These are phyloP conservation scores for Mycena pura DNA, from an alignment of 768 basidiomycete species.

Conservation along the genomic window DNA sequence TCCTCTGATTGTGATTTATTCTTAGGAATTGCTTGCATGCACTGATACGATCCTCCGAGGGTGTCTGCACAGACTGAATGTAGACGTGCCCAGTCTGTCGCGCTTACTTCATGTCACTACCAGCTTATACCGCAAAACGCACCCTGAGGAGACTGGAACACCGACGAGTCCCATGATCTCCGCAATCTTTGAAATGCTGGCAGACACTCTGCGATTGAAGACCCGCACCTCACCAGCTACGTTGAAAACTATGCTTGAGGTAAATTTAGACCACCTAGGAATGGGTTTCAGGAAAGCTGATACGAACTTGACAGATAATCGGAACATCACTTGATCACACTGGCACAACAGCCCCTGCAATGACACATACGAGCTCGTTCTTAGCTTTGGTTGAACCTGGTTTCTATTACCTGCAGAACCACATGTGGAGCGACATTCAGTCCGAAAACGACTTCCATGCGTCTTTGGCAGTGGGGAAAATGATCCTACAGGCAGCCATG, in stretches of 20 bases:
- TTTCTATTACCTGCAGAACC: conserved; percentile 58
- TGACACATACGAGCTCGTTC: conserved; percentile 41
- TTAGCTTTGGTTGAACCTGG: conserved; percentile 55
- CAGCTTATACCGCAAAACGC: conserved; percentile 47
- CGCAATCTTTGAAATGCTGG: conserved; percentile 57
- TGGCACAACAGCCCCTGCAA: conserved; percentile 31
- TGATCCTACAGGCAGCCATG: conserved; percentile 57
- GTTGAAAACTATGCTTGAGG: conserved; percentile 61
- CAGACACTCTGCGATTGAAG: conserved; percentile 61
- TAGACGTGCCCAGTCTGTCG: conserved; percentile 50
- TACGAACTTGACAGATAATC: conserved; percentile 21
- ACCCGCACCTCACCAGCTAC: conserved; percentile 55
- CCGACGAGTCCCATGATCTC: conserved; percentile 43
- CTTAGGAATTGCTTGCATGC: conserved; percentile 64
- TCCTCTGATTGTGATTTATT: conserved; percentile 4
- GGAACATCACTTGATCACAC: conserved; percentile 12
- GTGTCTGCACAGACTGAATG: conserved; percentile 54
- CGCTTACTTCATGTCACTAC: conserved; percentile 57
- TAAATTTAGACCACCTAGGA: conserved; percentile 31
- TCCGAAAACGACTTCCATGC: conserved; percentile 61
- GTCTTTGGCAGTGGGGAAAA: conserved; percentile 55
- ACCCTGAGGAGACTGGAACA: conserved; percentile 31
- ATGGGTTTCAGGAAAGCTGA: neutral
- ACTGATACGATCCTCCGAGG: conserved; percentile 68
- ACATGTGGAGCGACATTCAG: conserved; percentile 51